Conservation (phyloP, 768 basidiomycete genomes). For the Tulasnella sp. region DNA sequence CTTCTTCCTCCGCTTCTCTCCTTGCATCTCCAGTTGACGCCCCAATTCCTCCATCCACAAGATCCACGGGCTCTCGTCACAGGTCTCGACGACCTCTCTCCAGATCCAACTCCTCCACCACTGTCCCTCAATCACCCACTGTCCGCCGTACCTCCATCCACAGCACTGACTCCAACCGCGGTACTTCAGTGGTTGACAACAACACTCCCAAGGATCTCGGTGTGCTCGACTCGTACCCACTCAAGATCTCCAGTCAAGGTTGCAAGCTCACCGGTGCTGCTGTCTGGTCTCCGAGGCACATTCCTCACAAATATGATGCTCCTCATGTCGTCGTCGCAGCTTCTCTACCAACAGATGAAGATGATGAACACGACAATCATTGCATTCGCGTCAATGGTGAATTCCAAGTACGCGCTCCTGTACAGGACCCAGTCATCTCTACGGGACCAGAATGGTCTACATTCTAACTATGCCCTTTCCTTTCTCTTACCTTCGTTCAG, state of each 20-base stretch:
- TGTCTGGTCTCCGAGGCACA: slow-evolving; percentile 57
- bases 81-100: slow-evolving; percentile 27
- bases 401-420: too few species aligned
- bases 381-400: too few species aligned
- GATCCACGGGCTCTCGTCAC: slow-evolving; percentile 19
- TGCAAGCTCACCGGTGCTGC: slow-evolving; percentile 74
- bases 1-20: slow-evolving; percentile 1
- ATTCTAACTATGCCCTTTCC: too few species aligned
- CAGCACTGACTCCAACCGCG: slow-evolving; percentile 22
- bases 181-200: slow-evolving; percentile 30
- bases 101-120: slow-evolving; percentile 29
- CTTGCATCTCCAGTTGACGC: not conserved
- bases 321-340: too few species aligned
- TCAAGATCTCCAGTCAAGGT: slow-evolving; percentile 47
- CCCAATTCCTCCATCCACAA: not conserved
- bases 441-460: too few species aligned
- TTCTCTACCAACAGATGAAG: too few species aligned
- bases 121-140: slow-evolving; percentile 19
- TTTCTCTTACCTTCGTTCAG: too few species aligned
- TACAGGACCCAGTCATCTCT: too few species aligned
- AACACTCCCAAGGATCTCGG: slow-evolving; percentile 37
- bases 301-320: too few species aligned
- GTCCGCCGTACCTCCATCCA: slow-evolving; percentile 28
- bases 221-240: slow-evolving; percentile 62
- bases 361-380: too few species aligned